phyloP scores from a whole-genome alignment of 345 rosid species.

The Hirschfeldia incana region DNA sequence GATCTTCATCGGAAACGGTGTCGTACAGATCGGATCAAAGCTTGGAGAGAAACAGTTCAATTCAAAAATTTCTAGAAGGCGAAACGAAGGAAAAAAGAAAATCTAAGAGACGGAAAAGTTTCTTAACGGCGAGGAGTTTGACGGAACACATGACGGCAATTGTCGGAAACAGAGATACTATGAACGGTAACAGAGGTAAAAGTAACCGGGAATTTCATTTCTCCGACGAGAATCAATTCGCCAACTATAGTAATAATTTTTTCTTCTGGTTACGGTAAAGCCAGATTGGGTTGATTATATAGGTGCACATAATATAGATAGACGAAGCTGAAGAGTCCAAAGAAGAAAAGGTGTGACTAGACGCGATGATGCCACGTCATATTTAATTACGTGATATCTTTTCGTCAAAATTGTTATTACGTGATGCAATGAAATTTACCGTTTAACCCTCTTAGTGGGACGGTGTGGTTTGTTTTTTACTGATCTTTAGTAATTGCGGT shows the following conservation, averaged over 20 bases:
- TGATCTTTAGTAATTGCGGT: neutral
- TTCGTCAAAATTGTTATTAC: conserved; percentile 6
- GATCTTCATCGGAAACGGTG: conserved; percentile 71
- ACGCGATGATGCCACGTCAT: conserved; percentile 30
- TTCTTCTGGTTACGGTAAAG: neutral
- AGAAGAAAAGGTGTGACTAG: conserved; percentile 31
- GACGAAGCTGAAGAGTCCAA: conserved; percentile 30
- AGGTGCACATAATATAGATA: conserved; percentile 11
- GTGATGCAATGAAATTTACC: neutral
- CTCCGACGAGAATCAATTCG: conserved; percentile 41
- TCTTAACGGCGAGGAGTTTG: conserved; percentile 42
- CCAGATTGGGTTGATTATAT: conserved; percentile 21
- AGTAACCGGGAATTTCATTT: conserved; percentile 49
- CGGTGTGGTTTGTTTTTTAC: conserved; percentile 3
- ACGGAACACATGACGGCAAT: conserved; percentile 63
- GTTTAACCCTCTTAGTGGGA: conserved; percentile 17
- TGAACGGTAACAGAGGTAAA: conserved; percentile 21
- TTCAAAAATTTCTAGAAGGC: neutral
- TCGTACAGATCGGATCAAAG: neutral
- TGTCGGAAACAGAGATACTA: conserved; percentile 55
- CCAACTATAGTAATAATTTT: conserved; percentile 19
- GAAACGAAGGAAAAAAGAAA: neutral
- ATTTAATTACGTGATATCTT: conserved; percentile 8
- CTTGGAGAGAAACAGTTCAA: neutral
- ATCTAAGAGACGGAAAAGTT: neutral